phyloP scores from a whole-genome alignment of 768 basidiomycete genomes.

The Mycena polygramma region DNA sequence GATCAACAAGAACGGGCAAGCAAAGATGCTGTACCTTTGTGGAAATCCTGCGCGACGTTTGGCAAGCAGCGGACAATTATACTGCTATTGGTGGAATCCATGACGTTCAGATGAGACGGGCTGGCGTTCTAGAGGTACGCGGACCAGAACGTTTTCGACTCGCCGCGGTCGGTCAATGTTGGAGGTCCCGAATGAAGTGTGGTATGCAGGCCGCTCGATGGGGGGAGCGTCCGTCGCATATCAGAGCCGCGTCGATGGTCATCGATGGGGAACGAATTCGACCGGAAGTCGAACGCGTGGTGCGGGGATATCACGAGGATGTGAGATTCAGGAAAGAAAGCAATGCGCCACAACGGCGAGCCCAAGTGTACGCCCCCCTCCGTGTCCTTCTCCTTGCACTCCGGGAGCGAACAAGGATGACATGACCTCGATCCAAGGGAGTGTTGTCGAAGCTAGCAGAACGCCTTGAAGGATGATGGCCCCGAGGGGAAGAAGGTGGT shows the following conservation, averaged over 20 bases:
- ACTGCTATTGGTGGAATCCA: background rate
- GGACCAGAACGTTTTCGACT: background rate
- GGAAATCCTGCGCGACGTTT: background rate
- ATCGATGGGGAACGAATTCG: background rate
- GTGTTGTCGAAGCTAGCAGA: background rate
- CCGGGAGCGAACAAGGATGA: background rate
- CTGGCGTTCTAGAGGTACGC: conserved; percentile 1
- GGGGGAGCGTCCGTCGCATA: background rate
- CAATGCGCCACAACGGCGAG: background rate
- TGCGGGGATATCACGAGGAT: conserved; percentile 2
- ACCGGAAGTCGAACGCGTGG: conserved; percentile 3
- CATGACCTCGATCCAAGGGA: background rate
- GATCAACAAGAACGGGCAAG: background rate
- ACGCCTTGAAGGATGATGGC: background rate
- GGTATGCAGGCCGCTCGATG: background rate
- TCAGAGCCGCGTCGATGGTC: conserved; percentile 49
- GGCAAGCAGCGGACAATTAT: background rate
- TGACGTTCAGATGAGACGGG: background rate
- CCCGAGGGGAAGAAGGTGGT: conserved; percentile 5
- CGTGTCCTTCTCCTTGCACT: background rate
- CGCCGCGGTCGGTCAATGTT: conserved; percentile 48
- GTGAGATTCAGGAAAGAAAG: background rate
- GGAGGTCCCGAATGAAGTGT: background rate
- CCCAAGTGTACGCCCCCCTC: background rate
- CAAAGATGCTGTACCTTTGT: background rate